A percentile compares a stretch with the other conserved stretches of the same genome.
Evolutionary conservation across 177 flowering plant species (phyloP).

Genomic region (Vitis hybrid): DNA sequence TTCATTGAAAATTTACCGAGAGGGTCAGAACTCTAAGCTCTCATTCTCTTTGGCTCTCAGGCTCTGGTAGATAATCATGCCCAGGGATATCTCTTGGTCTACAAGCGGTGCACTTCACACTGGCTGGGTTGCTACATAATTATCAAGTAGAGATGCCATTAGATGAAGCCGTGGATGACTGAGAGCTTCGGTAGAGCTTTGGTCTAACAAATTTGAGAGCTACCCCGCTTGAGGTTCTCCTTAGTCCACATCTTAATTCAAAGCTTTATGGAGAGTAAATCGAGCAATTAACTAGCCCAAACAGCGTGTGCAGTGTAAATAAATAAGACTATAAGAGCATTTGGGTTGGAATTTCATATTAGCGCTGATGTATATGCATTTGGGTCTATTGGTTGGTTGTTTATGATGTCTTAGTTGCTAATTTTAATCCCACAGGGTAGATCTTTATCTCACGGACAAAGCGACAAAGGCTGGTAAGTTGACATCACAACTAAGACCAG

Average conservation of each 20-base stretch:
- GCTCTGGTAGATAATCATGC: conserved; percentile 2
- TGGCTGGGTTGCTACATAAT: conserved; percentile 6
- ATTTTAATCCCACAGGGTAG: too few relatives aligned
- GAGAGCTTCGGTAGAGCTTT: conserved; percentile 20
- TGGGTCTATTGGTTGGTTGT: too few relatives aligned
- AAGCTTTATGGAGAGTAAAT: background rate
- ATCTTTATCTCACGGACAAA: too few relatives aligned
- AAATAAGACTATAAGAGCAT: background rate
- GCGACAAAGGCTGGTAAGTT: too few relatives aligned
- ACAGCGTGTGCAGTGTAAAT: background rate
- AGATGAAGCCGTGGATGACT: conserved; percentile 15
- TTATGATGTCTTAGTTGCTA: too few relatives aligned
- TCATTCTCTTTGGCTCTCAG: conserved; percentile 9
- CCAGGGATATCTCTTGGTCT: conserved; percentile 12
- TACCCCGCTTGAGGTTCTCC: conserved; percentile 19
- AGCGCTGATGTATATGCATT: too few relatives aligned
- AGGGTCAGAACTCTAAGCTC: conserved; percentile 5
- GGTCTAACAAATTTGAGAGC: conserved; percentile 24
- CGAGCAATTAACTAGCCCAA: too few relatives aligned
- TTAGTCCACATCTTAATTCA: conserved; percentile 15
- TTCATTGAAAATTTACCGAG: conserved; percentile 5
- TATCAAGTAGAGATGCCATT: conserved; percentile 8
- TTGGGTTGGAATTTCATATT: too few relatives aligned
- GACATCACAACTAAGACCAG: too few relatives aligned
- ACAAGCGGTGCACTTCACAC: background rate